Evolutionary conservation across 768 basidiomycete genomes (phyloP).

Genomic region (Boletellus sp.): DNA sequence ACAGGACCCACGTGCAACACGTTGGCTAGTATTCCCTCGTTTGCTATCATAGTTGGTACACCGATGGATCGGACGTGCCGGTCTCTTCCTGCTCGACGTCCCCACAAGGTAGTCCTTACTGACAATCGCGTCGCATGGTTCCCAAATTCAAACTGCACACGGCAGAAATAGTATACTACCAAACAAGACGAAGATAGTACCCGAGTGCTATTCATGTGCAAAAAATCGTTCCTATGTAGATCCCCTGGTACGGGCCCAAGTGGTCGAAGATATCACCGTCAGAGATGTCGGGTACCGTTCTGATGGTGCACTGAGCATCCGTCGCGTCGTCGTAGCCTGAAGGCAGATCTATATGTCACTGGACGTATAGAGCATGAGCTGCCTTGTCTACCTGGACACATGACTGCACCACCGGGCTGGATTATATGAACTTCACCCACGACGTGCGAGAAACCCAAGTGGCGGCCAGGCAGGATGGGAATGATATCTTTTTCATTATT

Average conservation of each 20-base stretch:
- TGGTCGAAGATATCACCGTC: constrained; percentile 51
- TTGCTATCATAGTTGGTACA: neutral
- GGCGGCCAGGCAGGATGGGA: constrained; percentile 54
- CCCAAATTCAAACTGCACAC: neutral
- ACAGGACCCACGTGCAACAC: neutral
- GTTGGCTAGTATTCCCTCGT: neutral
- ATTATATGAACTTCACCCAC: constrained; percentile 45
- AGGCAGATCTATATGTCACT: neutral
- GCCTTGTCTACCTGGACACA: constrained; percentile 37
- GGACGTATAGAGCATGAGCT: neutral
- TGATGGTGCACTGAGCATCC: constrained; percentile 51
- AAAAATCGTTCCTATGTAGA: constrained; percentile 50
- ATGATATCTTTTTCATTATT: constrained; percentile 41
- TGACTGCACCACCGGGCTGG: constrained; percentile 31
- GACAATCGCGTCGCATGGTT: too few relatives aligned
- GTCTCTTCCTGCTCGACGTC: neutral
- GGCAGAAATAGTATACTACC: neutral
- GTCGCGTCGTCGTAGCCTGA: constrained; percentile 53
- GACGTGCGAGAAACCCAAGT: constrained; percentile 44
- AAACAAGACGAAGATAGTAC: constrained; percentile 4
- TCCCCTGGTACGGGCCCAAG: constrained; percentile 54
- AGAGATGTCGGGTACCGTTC: constrained; percentile 51
- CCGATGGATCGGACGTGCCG: neutral
- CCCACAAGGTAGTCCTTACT: neutral
- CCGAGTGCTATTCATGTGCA: constrained; percentile 22